Conservation (phyloP, 106 monocot genomes). For the Dendrobium officinale region DNA sequence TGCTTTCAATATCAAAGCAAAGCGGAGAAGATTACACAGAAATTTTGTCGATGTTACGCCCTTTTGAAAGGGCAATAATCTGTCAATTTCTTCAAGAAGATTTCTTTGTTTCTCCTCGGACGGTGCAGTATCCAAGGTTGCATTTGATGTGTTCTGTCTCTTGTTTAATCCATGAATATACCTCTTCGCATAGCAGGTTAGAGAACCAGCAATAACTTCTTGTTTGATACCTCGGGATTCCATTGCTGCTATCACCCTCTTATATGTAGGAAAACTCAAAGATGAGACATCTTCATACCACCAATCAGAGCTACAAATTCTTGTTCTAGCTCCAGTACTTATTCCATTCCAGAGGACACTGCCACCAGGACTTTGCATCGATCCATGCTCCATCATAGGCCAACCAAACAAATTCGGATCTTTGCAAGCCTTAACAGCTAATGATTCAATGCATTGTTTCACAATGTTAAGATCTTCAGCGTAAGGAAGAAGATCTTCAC, state of each 20-base stretch:
- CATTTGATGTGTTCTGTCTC: neutral
- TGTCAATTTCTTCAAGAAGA: slow-evolving; percentile 24
- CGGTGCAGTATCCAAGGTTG: neutral
- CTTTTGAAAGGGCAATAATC: slow-evolving; percentile 18
- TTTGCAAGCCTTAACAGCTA: slow-evolving; percentile 25
- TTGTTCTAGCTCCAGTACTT: slow-evolving; percentile 22
- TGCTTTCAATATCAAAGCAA: slow-evolving; percentile 20
- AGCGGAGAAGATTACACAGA: slow-evolving; percentile 23
- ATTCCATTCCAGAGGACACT: slow-evolving; percentile 40
- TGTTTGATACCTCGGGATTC: slow-evolving; percentile 15
- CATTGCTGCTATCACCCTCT: slow-evolving; percentile 22
- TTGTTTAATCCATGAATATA: slow-evolving; percentile 19
- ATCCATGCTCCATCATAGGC: slow-evolving; percentile 25
- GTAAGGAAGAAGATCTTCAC: slow-evolving; percentile 23
- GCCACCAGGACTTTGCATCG: slow-evolving; percentile 24
- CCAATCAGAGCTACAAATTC: slow-evolving; percentile 23
- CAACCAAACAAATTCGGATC: slow-evolving; percentile 24
- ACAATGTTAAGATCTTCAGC: slow-evolving; percentile 27
- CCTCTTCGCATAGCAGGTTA: slow-evolving; percentile 13
- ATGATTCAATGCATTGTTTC: slow-evolving; percentile 24
- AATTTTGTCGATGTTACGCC: slow-evolving; percentile 18
- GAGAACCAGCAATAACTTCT: slow-evolving; percentile 22
- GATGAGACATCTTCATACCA: slow-evolving; percentile 30
- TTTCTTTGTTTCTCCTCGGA: slow-evolving; percentile 24
- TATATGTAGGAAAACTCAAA: slow-evolving; percentile 21